A percentile compares a stretch with the other conserved stretches of the same genome.
These are phyloP conservation scores for Elongisporangium prolatum DNA, from an alignment of 352 stramenopile genomes.

Conservation along the genomic window DNA sequence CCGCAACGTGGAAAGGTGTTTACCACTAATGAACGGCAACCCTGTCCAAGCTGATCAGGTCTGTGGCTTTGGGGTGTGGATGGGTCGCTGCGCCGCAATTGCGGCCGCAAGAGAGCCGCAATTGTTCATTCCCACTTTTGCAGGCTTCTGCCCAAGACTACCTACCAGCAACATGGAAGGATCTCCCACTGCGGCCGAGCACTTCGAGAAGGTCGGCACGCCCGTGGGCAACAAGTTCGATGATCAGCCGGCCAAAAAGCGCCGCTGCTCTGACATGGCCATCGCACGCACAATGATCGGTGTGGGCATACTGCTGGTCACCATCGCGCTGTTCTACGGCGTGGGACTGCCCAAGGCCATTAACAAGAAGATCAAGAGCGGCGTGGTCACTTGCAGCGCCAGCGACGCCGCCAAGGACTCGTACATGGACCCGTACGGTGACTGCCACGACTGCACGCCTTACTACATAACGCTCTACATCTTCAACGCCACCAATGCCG, in stretches of 20 bases:
- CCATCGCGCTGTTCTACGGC: slow-evolving; percentile 20
- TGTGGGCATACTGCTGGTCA: slow-evolving; percentile 14
- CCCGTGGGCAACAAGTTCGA: slow-evolving; percentile 21
- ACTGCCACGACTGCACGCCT: slow-evolving; percentile 27
- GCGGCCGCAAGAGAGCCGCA: background rate
- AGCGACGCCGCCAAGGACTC: slow-evolving; percentile 14
- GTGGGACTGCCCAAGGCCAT: slow-evolving; percentile 16
- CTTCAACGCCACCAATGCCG: slow-evolving; percentile 16
- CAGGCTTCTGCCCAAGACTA: background rate
- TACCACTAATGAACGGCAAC: background rate
- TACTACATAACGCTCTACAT: slow-evolving; percentile 19
- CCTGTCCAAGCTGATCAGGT: background rate
- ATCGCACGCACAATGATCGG: slow-evolving; percentile 17
- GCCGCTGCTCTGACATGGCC: slow-evolving; percentile 10
- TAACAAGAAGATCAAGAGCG: slow-evolving; percentile 17
- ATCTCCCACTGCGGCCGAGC: slow-evolving; percentile 7
- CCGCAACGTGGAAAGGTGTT: background rate
- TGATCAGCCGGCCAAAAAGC: slow-evolving; percentile 11
- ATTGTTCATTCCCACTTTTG: background rate
- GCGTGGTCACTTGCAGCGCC: slow-evolving; percentile 16
- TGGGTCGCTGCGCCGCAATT: background rate
- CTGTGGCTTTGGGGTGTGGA: background rate
- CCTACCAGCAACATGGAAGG: background rate
- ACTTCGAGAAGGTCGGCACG: slow-evolving; percentile 16
- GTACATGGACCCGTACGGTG: slow-evolving; percentile 22